phyloP scores from a whole-genome alignment of 306 rosid genomes.

The Cucurbita maxima region DNA sequence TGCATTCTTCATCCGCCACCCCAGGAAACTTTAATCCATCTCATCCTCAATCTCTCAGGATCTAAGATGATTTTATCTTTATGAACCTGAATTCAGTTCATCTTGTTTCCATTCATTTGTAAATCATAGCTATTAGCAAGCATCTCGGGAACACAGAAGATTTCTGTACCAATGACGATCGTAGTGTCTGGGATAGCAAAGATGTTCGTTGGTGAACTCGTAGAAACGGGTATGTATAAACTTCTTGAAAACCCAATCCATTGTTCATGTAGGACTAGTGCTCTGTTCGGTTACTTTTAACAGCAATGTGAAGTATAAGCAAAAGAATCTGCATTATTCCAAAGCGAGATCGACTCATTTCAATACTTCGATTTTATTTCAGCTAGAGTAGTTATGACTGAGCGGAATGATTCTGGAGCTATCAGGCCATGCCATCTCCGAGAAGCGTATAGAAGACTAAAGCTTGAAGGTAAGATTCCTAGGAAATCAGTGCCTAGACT shows the following conservation, averaged over 20 bases:
- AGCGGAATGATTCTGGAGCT: slow-evolving; percentile 84
- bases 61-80: background rate
- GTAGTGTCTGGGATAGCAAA: slow-evolving; percentile 92
- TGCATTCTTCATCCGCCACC: background rate
- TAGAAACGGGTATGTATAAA: slow-evolving; percentile 52
- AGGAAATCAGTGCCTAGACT: slow-evolving; percentile 59
- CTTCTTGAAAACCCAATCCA: background rate
- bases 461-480: slow-evolving; percentile 84
- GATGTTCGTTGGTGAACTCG: slow-evolving; percentile 84
- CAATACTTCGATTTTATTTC: background rate
- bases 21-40: background rate
- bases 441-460: slow-evolving; percentile 74
- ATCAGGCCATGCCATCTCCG: slow-evolving; percentile 88
- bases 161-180: slow-evolving; percentile 77
- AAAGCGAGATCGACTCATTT: background rate
- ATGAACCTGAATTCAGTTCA: background rate
- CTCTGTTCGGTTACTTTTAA: background rate
- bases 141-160: slow-evolving; percentile 78
- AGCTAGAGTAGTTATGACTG: slow-evolving; percentile 76
- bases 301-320: background rate
- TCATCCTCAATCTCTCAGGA: background rate
- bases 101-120: background rate
- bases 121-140: slow-evolving; percentile 52
- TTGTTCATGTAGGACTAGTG: background rate
- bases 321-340: background rate